Base-by-base conservation (phyloP, 495 filamentous ascomycete species). In the Neurospora sp. region DNA sequence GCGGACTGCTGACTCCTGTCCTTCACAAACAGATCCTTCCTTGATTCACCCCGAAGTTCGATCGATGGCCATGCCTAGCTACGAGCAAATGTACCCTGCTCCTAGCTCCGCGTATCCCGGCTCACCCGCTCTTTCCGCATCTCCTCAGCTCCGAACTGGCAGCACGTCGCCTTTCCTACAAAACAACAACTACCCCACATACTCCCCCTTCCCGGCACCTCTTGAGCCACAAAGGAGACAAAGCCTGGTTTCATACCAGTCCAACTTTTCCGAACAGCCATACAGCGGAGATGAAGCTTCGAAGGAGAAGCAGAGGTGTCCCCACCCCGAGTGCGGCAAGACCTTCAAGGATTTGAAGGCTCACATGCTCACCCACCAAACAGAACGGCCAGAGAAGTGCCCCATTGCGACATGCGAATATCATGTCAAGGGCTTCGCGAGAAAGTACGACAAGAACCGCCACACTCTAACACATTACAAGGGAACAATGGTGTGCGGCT, bases 381-480 rank as follows among this genome's bases (percentile, higher is more conserved):
- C 90, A 73, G 95, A 98, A 81, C 87, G 96, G 18, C 96, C 96
- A 0, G 95, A 98, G 78, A 99, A 99, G 82, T 99, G 96, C 82
- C 96, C 96, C 27, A 98, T 98, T 76, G 84, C 90, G 70, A 97
- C 89, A 10, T 99, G 96, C 87, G 94, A 97, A 75, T 99, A 97
- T 82, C 94, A 97, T 84, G 87, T 89, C 75, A 98, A 98, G 83
- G 96, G 96, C 27, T 99, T 99, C 80, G 95, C 96, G 14, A 86
- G 96, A 71, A 99, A 98, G 80, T 79, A 99, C 79, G 96, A 99
- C 84, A 98, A 98, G 85, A 98, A 98, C 80, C 88, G 96, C 39
- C 96, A 99, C 80, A 97, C 95, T 0, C 80, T 99, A 72, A 99
- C 96, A 35, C 96, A 99, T 79, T 99, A 99, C 88, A 98, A 98